Percentiles rank a stretch among this genome's conserved stretches.
phyloP scores from a whole-genome alignment of 768 basidiomycete species.

The Lactarius indigo region DNA sequence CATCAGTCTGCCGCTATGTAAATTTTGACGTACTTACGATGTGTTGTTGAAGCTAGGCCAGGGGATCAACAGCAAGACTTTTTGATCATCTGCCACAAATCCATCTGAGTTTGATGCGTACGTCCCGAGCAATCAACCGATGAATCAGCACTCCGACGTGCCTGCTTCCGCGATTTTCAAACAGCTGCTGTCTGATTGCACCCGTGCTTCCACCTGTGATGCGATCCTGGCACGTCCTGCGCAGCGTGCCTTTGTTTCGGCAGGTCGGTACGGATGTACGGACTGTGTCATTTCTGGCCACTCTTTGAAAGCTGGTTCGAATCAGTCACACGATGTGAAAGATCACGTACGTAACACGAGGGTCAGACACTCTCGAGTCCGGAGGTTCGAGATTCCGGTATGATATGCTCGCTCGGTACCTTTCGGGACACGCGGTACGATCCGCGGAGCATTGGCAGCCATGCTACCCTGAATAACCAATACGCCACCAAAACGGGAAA shows the following conservation, averaged over 20 bases:
- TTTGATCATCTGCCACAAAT: not conserved
- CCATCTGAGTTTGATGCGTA: not conserved
- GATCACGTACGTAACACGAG: not conserved
- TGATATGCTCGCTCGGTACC: not conserved
- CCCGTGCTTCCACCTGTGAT: not conserved
- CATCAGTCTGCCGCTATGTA: too few species aligned
- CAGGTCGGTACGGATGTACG: not conserved
- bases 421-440: not conserved
- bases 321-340: not conserved
- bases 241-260: not conserved
- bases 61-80: not conserved
- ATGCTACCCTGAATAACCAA: not conserved
- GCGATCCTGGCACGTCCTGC: not conserved
- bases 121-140: not conserved
- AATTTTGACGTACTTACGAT: too few species aligned
- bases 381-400: not conserved
- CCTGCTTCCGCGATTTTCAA: not conserved
- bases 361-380: not conserved
- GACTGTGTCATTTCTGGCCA: not conserved
- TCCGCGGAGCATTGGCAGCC: not conserved
- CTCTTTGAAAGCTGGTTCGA: not conserved
- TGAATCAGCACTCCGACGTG: not conserved
- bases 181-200: not conserved
- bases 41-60: too few species aligned
- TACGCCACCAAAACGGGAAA: not conserved